Evolutionary conservation across 495 filamentous ascomycete genomes (phyloP), one percentile per base, ranked within the genome.

Genomic region (Acidomyces sp.): DNA sequence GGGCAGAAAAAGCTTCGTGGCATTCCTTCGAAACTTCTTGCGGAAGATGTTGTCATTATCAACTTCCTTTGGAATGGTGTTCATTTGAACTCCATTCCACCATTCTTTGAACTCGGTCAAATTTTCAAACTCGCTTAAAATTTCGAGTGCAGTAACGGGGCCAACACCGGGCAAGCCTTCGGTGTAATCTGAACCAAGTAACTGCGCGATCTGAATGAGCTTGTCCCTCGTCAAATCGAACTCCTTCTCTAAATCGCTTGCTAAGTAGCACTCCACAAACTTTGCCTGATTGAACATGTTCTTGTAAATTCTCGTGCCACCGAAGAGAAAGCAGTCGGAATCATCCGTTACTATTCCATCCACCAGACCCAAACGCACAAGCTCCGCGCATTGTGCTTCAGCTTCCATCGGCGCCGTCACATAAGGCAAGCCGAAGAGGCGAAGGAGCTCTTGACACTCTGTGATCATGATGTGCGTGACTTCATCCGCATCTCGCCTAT

Each of bases 231-330:
- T 77, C 1, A 97, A 76, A 2, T 78, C 80, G 37, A 93, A 78
- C 45, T 97, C 90, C 48, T 83, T 80, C 54, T 93, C 85, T 1
- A 97, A 68, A 52, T 96, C 88, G 2, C 66, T 65, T n/a, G 77
- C 62, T 19, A 97, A 73, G 52, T 95, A 97, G 60, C 90, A 96
- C 62, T 97, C 92, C 29, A 97, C 90, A 51, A 79, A 92, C 52
- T 96, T 96, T 61, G 85, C 82, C 52, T 81, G 79, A 58, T 93
- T 96, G 70, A 97, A 97, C 85, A 96, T 92, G 65, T 97, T 95
- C 48, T 96, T 95, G 67, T 96, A 97, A 13, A 97, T 80, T 12
- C 90, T 70, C 0, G 85, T 96, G 22, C 90, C 90, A 28, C 90
- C 90, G 54, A 97, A 97, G 10, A 97, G 73, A 55, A 97, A 96